Conservation (phyloP, 495 filamentous ascomycete genomes). For the Penicillium pulvis region DNA sequence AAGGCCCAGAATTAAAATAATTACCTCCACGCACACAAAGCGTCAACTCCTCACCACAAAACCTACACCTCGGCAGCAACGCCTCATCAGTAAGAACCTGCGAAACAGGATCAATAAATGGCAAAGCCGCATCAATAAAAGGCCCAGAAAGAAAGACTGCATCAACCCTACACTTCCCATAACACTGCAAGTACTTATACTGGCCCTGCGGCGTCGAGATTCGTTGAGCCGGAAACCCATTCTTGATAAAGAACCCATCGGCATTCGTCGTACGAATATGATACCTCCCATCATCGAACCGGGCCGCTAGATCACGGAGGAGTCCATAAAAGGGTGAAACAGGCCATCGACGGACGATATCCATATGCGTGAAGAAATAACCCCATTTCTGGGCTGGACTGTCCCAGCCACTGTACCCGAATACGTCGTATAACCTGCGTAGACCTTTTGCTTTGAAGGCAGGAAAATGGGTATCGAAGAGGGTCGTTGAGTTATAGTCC, state of each 20-base stretch:
- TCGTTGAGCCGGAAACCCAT: conserved; percentile 19
- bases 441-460: conserved; percentile 23
- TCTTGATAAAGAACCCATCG: conserved; percentile 26
- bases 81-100: conserved; percentile 21
- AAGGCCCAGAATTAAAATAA: conserved; percentile 25
- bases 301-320: conserved; percentile 5
- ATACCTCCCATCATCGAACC: conserved; percentile 7
- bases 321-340: conserved; percentile 15
- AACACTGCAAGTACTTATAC: conserved; percentile 28
- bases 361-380: conserved; percentile 27
- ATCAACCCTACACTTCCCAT: conserved; percentile 23
- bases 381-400: conserved; percentile 28
- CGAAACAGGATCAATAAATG: conserved; percentile 21
- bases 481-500: conserved; percentile 26
- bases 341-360: conserved; percentile 26
- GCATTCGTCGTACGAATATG: conserved; percentile 30
- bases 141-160: conserved; percentile 21
- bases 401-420: conserved; percentile 27
- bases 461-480: conserved; percentile 26
- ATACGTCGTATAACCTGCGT: conserved; percentile 24
- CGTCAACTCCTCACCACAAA: conserved; percentile 24
- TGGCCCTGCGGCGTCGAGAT: conserved; percentile 28
- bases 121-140: conserved; percentile 21
- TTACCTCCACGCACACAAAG: conserved; percentile 27
- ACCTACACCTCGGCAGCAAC: conserved; percentile 19